Evolutionary conservation across 2,329 filamentous ascomycete species (phyloP).

Genomic region (Xylariaceae sp.): DNA sequence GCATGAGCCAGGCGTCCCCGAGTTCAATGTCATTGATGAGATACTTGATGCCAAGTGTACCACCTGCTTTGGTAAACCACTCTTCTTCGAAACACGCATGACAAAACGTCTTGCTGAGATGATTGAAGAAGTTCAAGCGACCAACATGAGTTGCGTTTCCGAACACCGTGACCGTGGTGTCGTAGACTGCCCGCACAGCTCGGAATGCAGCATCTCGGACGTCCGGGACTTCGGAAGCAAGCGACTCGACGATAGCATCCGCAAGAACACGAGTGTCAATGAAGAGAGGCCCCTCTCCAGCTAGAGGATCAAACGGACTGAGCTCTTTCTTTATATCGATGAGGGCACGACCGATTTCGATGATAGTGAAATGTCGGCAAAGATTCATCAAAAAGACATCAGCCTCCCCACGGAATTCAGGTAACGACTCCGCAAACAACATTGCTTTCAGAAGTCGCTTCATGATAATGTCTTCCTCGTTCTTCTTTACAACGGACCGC

Average conservation of each 20-base stretch:
- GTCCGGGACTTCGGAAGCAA: slow-evolving; percentile 75
- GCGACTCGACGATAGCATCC: slow-evolving; percentile 82
- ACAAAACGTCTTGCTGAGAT: slow-evolving; percentile 77
- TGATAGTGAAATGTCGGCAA: slow-evolving; percentile 81
- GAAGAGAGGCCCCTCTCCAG: slow-evolving; percentile 80
- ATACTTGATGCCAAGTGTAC: slow-evolving; percentile 82
- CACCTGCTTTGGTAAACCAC: slow-evolving; percentile 97
- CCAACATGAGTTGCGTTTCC: slow-evolving; percentile 67
- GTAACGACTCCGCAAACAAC: slow-evolving; percentile 77
- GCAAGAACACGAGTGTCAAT: slow-evolving; percentile 83
- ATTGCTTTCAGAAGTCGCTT: slow-evolving; percentile 86
- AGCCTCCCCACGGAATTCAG: slow-evolving; percentile 73
- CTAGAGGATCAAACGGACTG: slow-evolving; percentile 75
- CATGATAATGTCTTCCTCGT: slow-evolving; percentile 73
- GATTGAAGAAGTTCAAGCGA: slow-evolving; percentile 75
- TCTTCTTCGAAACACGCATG: slow-evolving; percentile 97
- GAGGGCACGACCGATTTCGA: slow-evolving; percentile 84
- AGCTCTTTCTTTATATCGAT: slow-evolving; percentile 70
- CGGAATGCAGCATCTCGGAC: slow-evolving; percentile 79
- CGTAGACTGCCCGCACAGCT: slow-evolving; percentile 72
- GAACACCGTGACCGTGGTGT: slow-evolving; percentile 71
- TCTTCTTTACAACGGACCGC: slow-evolving; percentile 80
- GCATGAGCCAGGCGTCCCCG: slow-evolving; percentile 74
- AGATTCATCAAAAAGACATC: slow-evolving; percentile 71
- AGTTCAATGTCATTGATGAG: slow-evolving; percentile 80